Evolutionary conservation across 176 grass and related monocot genomes (phyloP).

Genomic region (Avena atlantica): DNA sequence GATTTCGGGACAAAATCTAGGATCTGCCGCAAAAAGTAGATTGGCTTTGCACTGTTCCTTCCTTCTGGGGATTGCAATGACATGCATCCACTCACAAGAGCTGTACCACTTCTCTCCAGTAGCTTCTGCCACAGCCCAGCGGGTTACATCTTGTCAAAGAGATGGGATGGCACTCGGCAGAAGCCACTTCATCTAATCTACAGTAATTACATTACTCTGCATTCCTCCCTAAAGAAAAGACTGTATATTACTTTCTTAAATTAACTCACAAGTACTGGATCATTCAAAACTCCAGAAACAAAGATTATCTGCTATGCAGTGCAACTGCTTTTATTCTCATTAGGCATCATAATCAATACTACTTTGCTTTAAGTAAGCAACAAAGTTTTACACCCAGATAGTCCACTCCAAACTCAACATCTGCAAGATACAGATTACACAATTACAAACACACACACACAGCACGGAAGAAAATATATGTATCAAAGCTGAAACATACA

Average conservation of each 20-base stretch:
- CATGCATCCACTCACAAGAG: slow-evolving; percentile 31
- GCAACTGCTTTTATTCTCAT: not conserved
- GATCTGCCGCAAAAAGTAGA: slow-evolving; percentile 43
- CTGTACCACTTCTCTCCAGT: slow-evolving; percentile 9
- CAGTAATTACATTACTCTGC: not conserved
- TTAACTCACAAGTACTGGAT: not conserved
- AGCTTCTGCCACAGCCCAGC: not conserved
- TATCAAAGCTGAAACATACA: not conserved
- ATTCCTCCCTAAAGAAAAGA: not conserved
- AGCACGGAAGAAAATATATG: not conserved
- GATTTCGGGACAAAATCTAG: slow-evolving; percentile 56
- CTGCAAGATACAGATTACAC: slow-evolving; percentile 37
- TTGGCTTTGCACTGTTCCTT: slow-evolving; percentile 14
- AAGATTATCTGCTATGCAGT: not conserved
- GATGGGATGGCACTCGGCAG: slow-evolving; percentile 10
- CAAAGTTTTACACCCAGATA: slow-evolving; percentile 41
- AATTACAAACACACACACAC: slow-evolving; percentile 32
- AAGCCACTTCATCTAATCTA: not conserved
- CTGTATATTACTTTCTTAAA: no score
- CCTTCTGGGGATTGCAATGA: slow-evolving; percentile 12
- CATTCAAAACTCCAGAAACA: not conserved
- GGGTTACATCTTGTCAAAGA: slow-evolving; percentile 20
- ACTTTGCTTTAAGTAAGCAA: slow-evolving; percentile 58
- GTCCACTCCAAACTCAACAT: slow-evolving; percentile 38
- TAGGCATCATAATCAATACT: not conserved